phyloP scores from a whole-genome alignment of 768 basidiomycete species.

The Naematelia aurantialba region DNA sequence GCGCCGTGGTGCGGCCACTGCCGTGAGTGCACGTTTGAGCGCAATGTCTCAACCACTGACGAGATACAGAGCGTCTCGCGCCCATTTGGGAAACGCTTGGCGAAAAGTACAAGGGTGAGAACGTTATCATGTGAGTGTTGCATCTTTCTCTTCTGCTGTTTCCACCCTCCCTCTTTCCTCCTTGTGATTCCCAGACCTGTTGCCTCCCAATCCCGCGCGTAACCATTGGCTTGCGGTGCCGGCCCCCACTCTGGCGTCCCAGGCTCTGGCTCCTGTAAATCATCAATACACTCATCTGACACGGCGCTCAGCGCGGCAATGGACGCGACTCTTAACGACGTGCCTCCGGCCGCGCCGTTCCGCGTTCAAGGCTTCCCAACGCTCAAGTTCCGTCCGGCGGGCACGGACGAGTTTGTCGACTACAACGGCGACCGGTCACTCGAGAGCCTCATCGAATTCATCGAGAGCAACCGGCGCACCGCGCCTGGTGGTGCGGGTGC shows the following conservation, averaged over 20 bases:
- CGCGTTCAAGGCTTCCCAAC: slow-evolving; percentile 77
- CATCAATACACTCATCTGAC: neutral
- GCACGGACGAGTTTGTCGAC: slow-evolving; percentile 77
- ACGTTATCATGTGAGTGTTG: slow-evolving; percentile 69
- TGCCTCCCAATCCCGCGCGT: no score
- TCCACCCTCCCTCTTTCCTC: no score
- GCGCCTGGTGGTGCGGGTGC: slow-evolving; percentile 8
- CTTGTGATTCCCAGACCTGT: no score
- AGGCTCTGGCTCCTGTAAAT: no score
- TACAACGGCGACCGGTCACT: slow-evolving; percentile 80
- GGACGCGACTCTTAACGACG: slow-evolving; percentile 93
- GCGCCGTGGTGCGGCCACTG: slow-evolving; percentile 75
- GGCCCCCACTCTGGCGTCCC: neutral
- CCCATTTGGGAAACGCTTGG: slow-evolving; percentile 89
- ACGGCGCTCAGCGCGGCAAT: slow-evolving; percentile 65
- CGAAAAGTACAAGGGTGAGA: slow-evolving; percentile 72
- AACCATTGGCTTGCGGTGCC: no score
- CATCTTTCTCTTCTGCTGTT: neutral
- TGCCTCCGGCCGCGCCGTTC: slow-evolving; percentile 85
- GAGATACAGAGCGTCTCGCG: slow-evolving; percentile 62
- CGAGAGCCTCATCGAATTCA: slow-evolving; percentile 77
- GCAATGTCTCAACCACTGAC: neutral
- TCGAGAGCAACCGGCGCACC: slow-evolving; percentile 70
- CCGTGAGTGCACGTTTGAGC: slow-evolving; percentile 11
- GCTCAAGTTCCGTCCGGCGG: slow-evolving; percentile 92